phyloP scores from a whole-genome alignment of 2,329 filamentous ascomycete genomes.

The Diaporthe ampelina region DNA sequence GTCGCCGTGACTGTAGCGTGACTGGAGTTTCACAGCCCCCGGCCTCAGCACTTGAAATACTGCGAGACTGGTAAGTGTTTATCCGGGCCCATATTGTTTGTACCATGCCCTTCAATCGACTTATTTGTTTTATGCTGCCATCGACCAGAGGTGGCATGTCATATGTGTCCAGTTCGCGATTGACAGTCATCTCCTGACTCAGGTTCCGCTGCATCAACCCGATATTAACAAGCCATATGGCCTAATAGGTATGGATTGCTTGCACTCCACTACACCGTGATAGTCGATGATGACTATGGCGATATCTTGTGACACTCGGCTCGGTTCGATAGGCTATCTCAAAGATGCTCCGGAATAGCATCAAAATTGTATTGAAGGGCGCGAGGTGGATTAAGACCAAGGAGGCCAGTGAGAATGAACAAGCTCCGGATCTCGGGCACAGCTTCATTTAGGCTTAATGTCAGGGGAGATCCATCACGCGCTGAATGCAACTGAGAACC shows the following conservation, averaged over 20 bases:
- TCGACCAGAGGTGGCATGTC: too few relatives aligned
- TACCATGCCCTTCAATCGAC: too few relatives aligned
- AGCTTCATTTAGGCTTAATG: constrained; percentile 20
- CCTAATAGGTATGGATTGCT: neutral
- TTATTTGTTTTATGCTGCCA: too few relatives aligned
- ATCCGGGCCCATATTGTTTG: too few relatives aligned
- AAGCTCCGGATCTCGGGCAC: constrained; percentile 1
- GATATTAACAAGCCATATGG: too few relatives aligned
- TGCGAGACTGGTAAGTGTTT: neutral
- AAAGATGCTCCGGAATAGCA: neutral
- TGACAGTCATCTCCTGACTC: too few relatives aligned
- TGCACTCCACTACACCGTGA: neutral
- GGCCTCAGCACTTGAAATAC: neutral
- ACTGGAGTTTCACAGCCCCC: neutral
- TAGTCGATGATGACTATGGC: too few relatives aligned
- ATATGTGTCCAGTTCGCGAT: too few relatives aligned
- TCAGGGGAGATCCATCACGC: neutral
- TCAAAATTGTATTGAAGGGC: neutral
- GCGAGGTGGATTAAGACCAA: too few relatives aligned
- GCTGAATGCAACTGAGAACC: neutral
- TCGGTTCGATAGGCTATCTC: neutral
- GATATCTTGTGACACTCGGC: too few relatives aligned
- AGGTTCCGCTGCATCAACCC: neutral
- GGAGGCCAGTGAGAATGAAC: neutral
- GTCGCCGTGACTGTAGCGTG: neutral